Evolutionary conservation across 257 asterid species (phyloP).

Genomic region (Datura wrightii): DNA sequence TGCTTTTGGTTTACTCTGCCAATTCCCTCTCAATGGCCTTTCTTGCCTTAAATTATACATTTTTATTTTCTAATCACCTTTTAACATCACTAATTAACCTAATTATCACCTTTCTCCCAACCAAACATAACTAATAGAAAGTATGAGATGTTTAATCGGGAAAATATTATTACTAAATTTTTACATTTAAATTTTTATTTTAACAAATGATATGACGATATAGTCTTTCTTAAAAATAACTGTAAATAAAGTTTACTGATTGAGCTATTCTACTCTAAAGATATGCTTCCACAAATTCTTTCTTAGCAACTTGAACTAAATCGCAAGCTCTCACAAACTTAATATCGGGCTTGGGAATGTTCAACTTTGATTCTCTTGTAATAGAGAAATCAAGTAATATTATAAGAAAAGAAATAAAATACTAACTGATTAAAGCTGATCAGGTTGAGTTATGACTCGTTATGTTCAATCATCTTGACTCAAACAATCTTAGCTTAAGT

Average conservation of each 20-base stretch:
- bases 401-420: too few relatives aligned
- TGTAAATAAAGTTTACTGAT: neutral
- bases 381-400: too few relatives aligned
- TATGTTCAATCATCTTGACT: too few relatives aligned
- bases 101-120: neutral
- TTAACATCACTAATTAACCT: conserved; percentile 21
- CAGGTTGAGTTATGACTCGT: too few relatives aligned
- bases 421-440: too few relatives aligned
- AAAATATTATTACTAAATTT: neutral
- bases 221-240: neutral
- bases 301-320: neutral
- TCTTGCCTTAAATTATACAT: neutral
- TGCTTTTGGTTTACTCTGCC: conserved; percentile 30
- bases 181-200: accelerated
- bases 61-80: neutral
- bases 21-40: neutral
- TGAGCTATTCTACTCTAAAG: neutral
- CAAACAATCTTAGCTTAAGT: too few relatives aligned
- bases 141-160: neutral
- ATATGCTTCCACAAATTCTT: neutral
- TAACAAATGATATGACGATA: accelerated
- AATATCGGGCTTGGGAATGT: neutral
- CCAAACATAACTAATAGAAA: neutral
- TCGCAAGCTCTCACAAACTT: neutral
- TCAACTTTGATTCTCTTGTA: neutral